Evolutionary conservation across 2,329 filamentous ascomycete species (phyloP).

Genomic region (Trichoderma arundinaceum): DNA sequence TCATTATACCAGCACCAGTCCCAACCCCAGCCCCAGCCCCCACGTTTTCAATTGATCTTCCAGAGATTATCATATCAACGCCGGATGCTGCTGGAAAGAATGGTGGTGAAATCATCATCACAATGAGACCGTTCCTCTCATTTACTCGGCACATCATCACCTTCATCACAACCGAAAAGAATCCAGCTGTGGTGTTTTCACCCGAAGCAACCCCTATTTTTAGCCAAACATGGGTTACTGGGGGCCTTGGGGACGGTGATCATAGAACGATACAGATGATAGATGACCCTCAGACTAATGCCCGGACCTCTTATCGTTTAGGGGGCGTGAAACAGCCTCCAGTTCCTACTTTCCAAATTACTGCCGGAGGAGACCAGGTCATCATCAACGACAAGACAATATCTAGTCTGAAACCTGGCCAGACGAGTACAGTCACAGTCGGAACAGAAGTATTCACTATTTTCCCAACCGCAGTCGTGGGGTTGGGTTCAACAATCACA

Average conservation of each 20-base stretch:
- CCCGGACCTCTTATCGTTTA: not conserved
- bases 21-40: not conserved
- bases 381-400: slow-evolving; percentile 56
- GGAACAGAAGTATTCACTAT: slow-evolving; percentile 54
- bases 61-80: slow-evolving; percentile 1
- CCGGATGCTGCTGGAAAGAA: not conserved
- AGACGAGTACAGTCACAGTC: slow-evolving; percentile 52
- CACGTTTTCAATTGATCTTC: slow-evolving; percentile 13
- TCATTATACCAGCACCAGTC: not conserved
- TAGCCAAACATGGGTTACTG: slow-evolving; percentile 36
- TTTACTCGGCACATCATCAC: slow-evolving; percentile 45
- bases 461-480: slow-evolving; percentile 52
- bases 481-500: slow-evolving; percentile 51
- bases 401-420: slow-evolving; percentile 44
- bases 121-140: slow-evolving; percentile 12
- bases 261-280: slow-evolving; percentile 34
- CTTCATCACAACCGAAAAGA: slow-evolving; percentile 61
- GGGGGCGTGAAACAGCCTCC: slow-evolving; percentile 24
- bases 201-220: slow-evolving; percentile 49
- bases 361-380: slow-evolving; percentile 52
- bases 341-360: slow-evolving; percentile 47
- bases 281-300: not conserved
- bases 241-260: slow-evolving; percentile 21
- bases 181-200: slow-evolving; percentile 56
- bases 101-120: slow-evolving; percentile 12